phyloP scores from a whole-genome alignment of 768 basidiomycete genomes.

The Xerocomus potaroensis region DNA sequence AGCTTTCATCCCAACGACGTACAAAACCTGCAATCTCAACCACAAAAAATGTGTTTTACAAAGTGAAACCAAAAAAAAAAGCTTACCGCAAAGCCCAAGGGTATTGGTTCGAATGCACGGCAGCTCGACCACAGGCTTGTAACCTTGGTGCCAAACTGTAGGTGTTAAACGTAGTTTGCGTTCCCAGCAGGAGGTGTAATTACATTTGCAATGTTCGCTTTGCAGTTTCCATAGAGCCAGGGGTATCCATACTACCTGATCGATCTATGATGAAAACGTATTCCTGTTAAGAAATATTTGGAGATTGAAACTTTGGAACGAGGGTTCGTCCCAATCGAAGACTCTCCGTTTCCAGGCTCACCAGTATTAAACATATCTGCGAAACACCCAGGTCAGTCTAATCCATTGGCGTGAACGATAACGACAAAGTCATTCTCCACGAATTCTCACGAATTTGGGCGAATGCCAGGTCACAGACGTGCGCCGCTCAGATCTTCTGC shows the following conservation, averaged over 20 bases:
- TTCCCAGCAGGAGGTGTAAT: slow-evolving; percentile 43
- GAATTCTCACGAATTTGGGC: slow-evolving; percentile 32
- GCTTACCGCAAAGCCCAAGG: slow-evolving; percentile 36
- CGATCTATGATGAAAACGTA: slow-evolving; percentile 61
- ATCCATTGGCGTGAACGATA: slow-evolving; percentile 41
- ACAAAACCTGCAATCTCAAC: slow-evolving; percentile 30
- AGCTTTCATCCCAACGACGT: slow-evolving; percentile 39
- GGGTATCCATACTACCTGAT: slow-evolving; percentile 49
- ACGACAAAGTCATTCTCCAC: slow-evolving; percentile 50
- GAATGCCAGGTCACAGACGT: slow-evolving; percentile 42
- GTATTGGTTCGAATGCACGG: slow-evolving; percentile 26
- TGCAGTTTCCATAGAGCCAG: slow-evolving; percentile 42
- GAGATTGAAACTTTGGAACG: slow-evolving; percentile 42
- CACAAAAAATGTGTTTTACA: slow-evolving; percentile 7
- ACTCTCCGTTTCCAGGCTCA: slow-evolving; percentile 1
- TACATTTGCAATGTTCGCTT: slow-evolving; percentile 44
- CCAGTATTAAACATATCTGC: slow-evolving; percentile 38
- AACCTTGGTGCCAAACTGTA: slow-evolving; percentile 43
- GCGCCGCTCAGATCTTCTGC: slow-evolving; percentile 37
- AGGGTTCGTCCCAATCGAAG: slow-evolving; percentile 47
- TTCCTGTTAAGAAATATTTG: slow-evolving; percentile 43
- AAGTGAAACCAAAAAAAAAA: background rate
- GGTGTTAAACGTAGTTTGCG: slow-evolving; percentile 50
- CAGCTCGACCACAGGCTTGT: slow-evolving; percentile 36
- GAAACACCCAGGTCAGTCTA: slow-evolving; percentile 55